Percentiles rank a stretch among this genome's conserved stretches.
Evolutionary conservation across 257 asterid genomes (phyloP).

Genomic region (Solanum appendiculatum): DNA sequence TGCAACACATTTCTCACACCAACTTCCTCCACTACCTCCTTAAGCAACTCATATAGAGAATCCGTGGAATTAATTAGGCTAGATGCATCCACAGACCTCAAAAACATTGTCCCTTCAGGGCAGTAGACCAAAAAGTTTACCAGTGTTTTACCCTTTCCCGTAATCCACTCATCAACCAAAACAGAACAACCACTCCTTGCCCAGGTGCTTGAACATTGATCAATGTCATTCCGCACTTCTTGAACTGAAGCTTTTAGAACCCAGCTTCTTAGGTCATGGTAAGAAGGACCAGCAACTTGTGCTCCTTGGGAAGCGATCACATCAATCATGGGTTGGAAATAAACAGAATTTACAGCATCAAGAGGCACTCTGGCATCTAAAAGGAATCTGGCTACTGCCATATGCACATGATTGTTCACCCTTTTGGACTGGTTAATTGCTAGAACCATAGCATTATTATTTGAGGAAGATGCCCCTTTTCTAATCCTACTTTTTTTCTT

Average conservation of each 20-base stretch:
- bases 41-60: constrained; percentile 50
- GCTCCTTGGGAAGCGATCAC: constrained; percentile 63
- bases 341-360: constrained; percentile 65
- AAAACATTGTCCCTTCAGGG: constrained; percentile 57
- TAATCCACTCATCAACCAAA: constrained; percentile 63
- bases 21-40: constrained; percentile 75
- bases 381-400: constrained; percentile 83
- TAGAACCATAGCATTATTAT: constrained; percentile 16
- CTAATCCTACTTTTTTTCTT: constrained; percentile 77
- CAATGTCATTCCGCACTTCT: constrained; percentile 55
- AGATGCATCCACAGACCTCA: constrained; percentile 69
- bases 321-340: constrained; percentile 85
- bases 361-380: constrained; percentile 63
- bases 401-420: constrained; percentile 44
- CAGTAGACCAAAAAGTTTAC: constrained; percentile 49
- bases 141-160: constrained; percentile 51
- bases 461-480: constrained; percentile 29
- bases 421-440: constrained; percentile 29
- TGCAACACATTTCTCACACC: constrained; percentile 72
- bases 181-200: constrained; percentile 68
- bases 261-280: constrained; percentile 71
- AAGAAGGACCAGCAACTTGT: constrained; percentile 56
- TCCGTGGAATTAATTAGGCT: constrained; percentile 41
- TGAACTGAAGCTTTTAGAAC: constrained; percentile 59
- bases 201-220: constrained; percentile 55